These are phyloP conservation scores for Penicillium atrosanguineum DNA, from an alignment of 495 filamentous ascomycete species.

Conservation along the genomic window DNA sequence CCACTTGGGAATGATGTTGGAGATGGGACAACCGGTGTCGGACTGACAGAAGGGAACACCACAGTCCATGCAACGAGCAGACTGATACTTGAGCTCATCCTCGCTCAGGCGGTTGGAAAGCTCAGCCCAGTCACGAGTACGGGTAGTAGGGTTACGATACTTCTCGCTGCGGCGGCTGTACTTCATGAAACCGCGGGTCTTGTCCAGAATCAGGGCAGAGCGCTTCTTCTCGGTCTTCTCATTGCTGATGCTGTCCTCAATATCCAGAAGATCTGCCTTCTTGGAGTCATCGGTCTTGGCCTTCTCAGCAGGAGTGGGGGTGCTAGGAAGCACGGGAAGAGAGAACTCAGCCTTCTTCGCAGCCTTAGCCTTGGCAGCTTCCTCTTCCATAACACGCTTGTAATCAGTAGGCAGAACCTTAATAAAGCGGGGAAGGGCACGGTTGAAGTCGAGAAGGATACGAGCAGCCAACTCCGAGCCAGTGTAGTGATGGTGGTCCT, in stretches of 20 bases:
- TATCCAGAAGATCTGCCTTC: constrained; percentile 83
- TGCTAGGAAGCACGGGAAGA: constrained; percentile 72
- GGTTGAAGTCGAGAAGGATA: constrained; percentile 93
- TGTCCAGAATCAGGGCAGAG: constrained; percentile 89
- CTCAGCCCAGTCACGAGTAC: constrained; percentile 94
- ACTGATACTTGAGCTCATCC: constrained; percentile 98
- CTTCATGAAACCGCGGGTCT: constrained; percentile 99
- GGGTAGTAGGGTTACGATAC: constrained; percentile 83
- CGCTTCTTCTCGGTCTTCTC: constrained; percentile 90
- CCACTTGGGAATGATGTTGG: constrained; percentile 99
- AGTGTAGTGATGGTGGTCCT: constrained; percentile 99
- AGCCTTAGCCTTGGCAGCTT: constrained; percentile 79
- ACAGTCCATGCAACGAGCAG: constrained; percentile 99
- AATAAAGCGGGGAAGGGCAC: constrained; percentile 87
- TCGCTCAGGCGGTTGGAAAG: constrained; percentile 85
- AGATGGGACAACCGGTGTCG: constrained; percentile 95
- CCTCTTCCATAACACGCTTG: constrained; percentile 88
- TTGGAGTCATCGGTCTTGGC: constrained; percentile 60
- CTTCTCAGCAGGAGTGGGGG: constrained; percentile 51
- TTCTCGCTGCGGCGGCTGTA: constrained; percentile 93
- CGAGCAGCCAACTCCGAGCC: constrained; percentile 95
- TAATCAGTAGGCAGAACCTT: constrained; percentile 97
- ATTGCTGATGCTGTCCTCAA: constrained; percentile 91
- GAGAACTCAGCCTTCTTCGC: constrained; percentile 82
- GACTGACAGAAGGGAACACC: constrained; percentile 99